phyloP scores from a whole-genome alignment of 2,329 filamentous ascomycete genomes.

The Microsporum canis region DNA sequence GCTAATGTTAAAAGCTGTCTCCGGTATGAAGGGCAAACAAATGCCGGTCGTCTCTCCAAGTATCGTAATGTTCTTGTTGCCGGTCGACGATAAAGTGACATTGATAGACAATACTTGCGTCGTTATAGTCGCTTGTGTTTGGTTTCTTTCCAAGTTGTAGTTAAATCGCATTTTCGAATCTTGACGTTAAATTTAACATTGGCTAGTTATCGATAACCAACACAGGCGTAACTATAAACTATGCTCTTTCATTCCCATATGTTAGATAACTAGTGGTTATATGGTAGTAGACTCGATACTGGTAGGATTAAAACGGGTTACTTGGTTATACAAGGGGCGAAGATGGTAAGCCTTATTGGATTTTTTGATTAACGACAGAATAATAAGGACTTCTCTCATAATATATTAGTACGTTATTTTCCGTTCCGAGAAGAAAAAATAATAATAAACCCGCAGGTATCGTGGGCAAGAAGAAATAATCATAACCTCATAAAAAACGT shows the following conservation, averaged over 20 bases:
- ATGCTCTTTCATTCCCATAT: neutral
- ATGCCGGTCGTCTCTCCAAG: neutral
- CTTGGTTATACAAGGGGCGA: neutral
- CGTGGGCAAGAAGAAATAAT: neutral
- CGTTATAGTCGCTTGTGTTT: neutral
- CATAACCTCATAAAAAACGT: neutral
- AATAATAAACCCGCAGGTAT: neutral
- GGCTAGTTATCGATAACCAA: neutral
- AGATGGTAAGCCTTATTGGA: neutral
- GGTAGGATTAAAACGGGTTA: too few species aligned
- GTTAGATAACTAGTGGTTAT: too few species aligned
- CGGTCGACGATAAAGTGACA: neutral
- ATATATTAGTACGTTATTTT: neutral
- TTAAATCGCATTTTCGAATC: neutral
- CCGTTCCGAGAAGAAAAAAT: neutral
- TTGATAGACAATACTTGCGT: neutral
- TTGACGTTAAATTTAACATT: neutral
- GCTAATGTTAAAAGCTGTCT: constrained; percentile 42
- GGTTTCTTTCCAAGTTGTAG: neutral
- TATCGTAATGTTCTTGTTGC: neutral
- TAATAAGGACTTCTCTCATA: neutral
- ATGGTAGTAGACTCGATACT: too few species aligned
- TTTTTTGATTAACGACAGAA: neutral
- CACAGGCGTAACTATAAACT: neutral
- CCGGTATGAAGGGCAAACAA: neutral